Percentiles rank a stretch among this genome's conserved stretches.
phyloP scores from a whole-genome alignment of 2,329 filamentous ascomycete species.

The Bipolaris victoriae region DNA sequence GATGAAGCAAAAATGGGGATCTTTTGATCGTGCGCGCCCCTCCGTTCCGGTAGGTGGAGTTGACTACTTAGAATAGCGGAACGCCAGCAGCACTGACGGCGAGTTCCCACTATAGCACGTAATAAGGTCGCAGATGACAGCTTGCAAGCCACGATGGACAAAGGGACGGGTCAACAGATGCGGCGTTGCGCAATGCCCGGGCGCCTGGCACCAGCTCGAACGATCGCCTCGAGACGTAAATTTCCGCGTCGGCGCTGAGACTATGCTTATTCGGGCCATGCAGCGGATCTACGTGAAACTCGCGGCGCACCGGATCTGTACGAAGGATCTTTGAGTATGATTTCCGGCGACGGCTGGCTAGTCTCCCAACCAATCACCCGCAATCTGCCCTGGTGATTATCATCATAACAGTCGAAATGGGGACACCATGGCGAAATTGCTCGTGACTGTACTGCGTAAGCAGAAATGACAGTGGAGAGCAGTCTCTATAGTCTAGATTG shows the following conservation, averaged over 20 bases:
- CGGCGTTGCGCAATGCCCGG: conserved; percentile 51
- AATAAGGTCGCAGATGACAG: conserved; percentile 23
- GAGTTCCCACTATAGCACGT: conserved; percentile 24
- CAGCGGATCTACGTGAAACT: conserved; percentile 45
- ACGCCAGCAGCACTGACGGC: conserved; percentile 25
- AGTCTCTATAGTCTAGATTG: background rate
- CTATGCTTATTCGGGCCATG: conserved; percentile 38
- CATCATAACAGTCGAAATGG: conserved; percentile 15
- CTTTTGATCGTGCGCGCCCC: conserved; percentile 25
- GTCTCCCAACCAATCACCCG: conserved; percentile 28
- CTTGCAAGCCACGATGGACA: conserved; percentile 18
- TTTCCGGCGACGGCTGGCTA: conserved; percentile 31
- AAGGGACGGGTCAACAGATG: conserved; percentile 33
- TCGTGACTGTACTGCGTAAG: conserved; percentile 9
- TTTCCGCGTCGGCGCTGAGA: conserved; percentile 41
- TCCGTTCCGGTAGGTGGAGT: conserved; percentile 23
- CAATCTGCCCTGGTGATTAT: conserved; percentile 8
- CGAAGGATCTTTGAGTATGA: conserved; percentile 40
- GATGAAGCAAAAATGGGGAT: conserved; percentile 23
- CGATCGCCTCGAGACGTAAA: conserved; percentile 44
- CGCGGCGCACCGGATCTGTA: conserved; percentile 42
- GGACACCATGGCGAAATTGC: conserved; percentile 17
- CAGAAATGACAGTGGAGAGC: conserved; percentile 2
- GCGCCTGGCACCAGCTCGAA: conserved; percentile 44
- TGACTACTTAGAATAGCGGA: conserved; percentile 13